phyloP scores from a whole-genome alignment of 176 grass and related monocot species.

The Triticum timopheevii region DNA sequence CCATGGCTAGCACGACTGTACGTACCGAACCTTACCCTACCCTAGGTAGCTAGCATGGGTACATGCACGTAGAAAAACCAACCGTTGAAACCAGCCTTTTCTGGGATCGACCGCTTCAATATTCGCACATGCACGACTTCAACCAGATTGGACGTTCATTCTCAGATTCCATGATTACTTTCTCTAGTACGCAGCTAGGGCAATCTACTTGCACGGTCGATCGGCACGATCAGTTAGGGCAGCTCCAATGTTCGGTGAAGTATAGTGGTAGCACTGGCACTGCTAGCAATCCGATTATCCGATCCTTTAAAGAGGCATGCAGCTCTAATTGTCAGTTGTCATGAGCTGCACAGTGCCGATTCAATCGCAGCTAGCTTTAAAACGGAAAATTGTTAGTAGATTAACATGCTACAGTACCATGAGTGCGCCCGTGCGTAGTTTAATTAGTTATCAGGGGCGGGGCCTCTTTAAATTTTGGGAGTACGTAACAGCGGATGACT shows the following conservation, averaged over 20 bases:
- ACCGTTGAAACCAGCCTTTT: constrained; percentile 21
- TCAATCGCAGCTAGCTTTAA: neutral
- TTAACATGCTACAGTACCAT: neutral
- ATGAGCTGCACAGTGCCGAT: neutral
- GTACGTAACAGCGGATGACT: constrained; percentile 18
- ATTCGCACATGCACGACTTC: neutral
- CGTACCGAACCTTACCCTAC: neutral
- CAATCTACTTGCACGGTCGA: neutral
- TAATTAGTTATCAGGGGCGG: neutral
- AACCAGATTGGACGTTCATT: constrained; percentile 28
- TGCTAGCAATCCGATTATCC: neutral
- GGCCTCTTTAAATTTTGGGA: constrained; percentile 2
- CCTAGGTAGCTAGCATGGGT: neutral
- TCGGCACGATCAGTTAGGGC: neutral
- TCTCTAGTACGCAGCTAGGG: neutral
- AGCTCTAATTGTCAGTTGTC: neutral
- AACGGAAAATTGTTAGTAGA: neutral
- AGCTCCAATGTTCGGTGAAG: constrained; percentile 21
- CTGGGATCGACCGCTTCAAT: neutral
- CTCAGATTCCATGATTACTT: constrained; percentile 18
- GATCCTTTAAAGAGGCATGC: neutral
- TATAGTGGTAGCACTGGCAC: neutral
- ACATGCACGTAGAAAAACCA: constrained; percentile 8
- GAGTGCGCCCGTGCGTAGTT: neutral
- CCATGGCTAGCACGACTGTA: neutral